Evolutionary conservation across 2,329 filamentous ascomycete genomes (phyloP).

Genomic region (Ramularia endophylla): DNA sequence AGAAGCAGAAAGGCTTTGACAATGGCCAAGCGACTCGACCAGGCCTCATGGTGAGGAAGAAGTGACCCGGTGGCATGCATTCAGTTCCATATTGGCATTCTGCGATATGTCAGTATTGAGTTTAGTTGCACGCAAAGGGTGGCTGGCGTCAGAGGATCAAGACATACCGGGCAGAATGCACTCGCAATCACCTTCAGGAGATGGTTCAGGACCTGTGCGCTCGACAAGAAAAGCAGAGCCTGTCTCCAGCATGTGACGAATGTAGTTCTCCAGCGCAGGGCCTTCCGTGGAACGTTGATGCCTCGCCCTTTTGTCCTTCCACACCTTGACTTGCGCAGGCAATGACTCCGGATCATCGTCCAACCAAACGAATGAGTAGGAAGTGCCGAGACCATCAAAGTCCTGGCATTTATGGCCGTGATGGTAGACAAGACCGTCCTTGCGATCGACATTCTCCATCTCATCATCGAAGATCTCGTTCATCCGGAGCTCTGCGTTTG

Average conservation of each 20-base stretch:
- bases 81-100: constrained; percentile 5
- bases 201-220: neutral
- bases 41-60: constrained; percentile 5
- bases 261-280: neutral
- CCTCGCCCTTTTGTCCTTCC: constrained; percentile 2
- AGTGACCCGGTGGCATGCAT: constrained; percentile 6
- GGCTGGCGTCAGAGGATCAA: neutral
- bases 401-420: constrained; percentile 11
- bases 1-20: constrained; percentile 8
- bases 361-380: constrained; percentile 12
- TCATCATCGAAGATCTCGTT: neutral
- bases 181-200: neutral
- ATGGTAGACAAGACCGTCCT: constrained; percentile 15
- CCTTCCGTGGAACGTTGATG: constrained; percentile 1
- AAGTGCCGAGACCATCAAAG: constrained; percentile 3
- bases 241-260: constrained; percentile 1
- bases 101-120: neutral
- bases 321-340: neutral
- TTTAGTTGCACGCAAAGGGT: neutral
- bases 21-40: neutral
- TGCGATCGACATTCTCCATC: constrained; percentile 6
- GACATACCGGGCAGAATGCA: constrained; percentile 5
- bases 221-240: constrained; percentile 5
- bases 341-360: constrained; percentile 5
- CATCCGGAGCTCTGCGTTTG: too few species aligned